These are phyloP conservation scores for Trichosporon ovoides DNA, from an alignment of 1,284 basidiomycete genomes.

Conservation along the genomic window DNA sequence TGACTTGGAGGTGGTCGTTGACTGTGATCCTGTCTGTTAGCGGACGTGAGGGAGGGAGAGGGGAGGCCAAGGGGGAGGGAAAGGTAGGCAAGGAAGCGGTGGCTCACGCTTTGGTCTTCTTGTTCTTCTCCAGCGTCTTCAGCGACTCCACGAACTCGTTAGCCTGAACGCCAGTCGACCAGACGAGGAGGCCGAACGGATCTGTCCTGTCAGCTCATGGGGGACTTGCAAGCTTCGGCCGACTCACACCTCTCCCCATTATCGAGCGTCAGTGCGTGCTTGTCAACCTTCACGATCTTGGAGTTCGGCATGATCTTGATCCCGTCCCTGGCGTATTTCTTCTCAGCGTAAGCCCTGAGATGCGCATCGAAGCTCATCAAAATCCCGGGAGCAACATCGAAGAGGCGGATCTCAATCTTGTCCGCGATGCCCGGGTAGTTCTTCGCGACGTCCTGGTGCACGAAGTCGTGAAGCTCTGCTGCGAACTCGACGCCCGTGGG, in stretches of 20 bases:
- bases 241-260: conserved; percentile 37
- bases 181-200: conserved; percentile 73
- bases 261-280: conserved; percentile 50
- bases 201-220: conserved; percentile 55
- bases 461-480: conserved; percentile 70
- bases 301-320: conserved; percentile 70
- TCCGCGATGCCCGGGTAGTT: conserved; percentile 62
- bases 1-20: conserved; percentile 59
- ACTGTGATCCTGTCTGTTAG: conserved; percentile 55
- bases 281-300: conserved; percentile 72
- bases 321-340: conserved; percentile 69
- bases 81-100: too few relatives aligned
- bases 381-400: conserved; percentile 75
- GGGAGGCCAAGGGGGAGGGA: too few relatives aligned
- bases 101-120: conserved; percentile 59
- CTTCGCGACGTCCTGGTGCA: conserved; percentile 29
- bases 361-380: conserved; percentile 70
- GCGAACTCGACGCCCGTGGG: conserved; percentile 69
- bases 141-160: conserved; percentile 69
- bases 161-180: conserved; percentile 75
- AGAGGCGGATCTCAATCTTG: conserved; percentile 65
- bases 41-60: not conserved
- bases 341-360: conserved; percentile 59
- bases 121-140: conserved; percentile 59
- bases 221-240: too few relatives aligned